These are phyloP conservation scores for Huntiella decipiens DNA, from an alignment of 2,329 filamentous ascomycete species.

Conservation along the genomic window DNA sequence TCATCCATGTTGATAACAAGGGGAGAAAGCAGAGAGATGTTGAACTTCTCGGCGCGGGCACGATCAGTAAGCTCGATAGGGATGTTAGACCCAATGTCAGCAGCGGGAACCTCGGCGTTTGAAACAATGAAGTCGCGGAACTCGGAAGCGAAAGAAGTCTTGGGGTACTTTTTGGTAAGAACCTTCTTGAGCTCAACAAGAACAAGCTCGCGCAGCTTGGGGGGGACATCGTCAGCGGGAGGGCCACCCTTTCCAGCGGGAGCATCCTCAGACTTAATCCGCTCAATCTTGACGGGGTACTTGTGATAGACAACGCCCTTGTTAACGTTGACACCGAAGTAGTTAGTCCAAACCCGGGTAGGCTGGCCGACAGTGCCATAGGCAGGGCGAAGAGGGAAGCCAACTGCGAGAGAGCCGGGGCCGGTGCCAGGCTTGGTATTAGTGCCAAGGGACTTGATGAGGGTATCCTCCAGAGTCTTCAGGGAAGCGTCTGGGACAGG, in stretches of 20 bases:
- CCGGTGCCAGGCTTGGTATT: conserved; percentile 16
- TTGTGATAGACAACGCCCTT: conserved; percentile 20
- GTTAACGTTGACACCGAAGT: conserved; percentile 26
- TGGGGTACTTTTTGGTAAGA: conserved; percentile 18
- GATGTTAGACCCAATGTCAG: conserved; percentile 1
- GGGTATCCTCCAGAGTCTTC: conserved; percentile 22
- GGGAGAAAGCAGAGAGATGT: conserved; percentile 22
- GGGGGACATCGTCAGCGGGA: conserved; percentile 19
- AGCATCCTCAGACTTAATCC: conserved; percentile 7
- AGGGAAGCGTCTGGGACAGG: conserved; percentile 16
- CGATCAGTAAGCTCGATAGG: conserved; percentile 5
- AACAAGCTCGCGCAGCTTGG: conserved; percentile 25
- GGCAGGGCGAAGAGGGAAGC: conserved; percentile 28
- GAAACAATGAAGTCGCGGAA: conserved; percentile 28
- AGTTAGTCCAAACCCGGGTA: conserved; percentile 35
- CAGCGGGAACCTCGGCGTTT: conserved; percentile 3
- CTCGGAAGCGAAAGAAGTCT: conserved; percentile 25
- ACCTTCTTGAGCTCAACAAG: conserved; percentile 21
- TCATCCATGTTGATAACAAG: conserved; percentile 19
- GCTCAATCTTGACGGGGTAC: conserved; percentile 22
- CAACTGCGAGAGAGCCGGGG: conserved; percentile 9
- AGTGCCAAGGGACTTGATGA: conserved; percentile 19
- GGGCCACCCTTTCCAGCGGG: conserved; percentile 1
- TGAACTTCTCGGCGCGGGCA: conserved; percentile 22
- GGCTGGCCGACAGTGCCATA: conserved; percentile 26